Base-by-base conservation (phyloP, 768 basidiomycete genomes). In the Suillus decipiens region DNA sequence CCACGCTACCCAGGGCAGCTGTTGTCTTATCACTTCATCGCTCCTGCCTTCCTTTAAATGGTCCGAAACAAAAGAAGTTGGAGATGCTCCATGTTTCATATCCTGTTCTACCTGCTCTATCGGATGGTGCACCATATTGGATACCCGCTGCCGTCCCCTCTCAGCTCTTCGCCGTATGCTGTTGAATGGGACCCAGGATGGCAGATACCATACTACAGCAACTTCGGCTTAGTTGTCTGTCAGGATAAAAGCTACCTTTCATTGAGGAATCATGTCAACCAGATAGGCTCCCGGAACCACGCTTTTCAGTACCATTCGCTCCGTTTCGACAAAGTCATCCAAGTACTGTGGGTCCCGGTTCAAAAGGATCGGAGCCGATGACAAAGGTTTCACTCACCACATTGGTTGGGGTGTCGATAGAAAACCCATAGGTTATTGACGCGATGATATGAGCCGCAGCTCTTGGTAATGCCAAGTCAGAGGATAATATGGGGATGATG, bases 111-210 rank as follows among this genome's bases (percentile, higher is more conserved):
- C 63, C 17, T 62, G 63, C 37, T 64, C 22, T 19, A 62, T 39
- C 11, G 63, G 63, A 28, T 19, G 61, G 41, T 51, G 39, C 10
- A 63, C 59, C 12, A 51, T 31, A 17, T 42, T 12, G 3, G 41
- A 39, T 12, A 63, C 45, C 17, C 61, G 48, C 24, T 24, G 22
- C 19, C 61, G 63, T 22, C 63, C 63, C 2, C 19, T 36, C n/a
- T 63, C 59, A 14, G 43, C 63, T 28, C 22, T 63, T 24, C 51
- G 31, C 17, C 22, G 63, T 34, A 63, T 63, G 61, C 36, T 31
- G 31, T 63, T 61, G 9, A 67, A 69, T n/a, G 71, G 71, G n/a
- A 70, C 41, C 62, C 69, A 64, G 9, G 47, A 41, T 6, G 71
- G 71, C 10, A 72, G 37, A 57, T 67, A 42, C 53, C 67, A 68